phyloP scores from a whole-genome alignment of 1,139 yeast species.

The Wickerhamomyces sp. region DNA sequence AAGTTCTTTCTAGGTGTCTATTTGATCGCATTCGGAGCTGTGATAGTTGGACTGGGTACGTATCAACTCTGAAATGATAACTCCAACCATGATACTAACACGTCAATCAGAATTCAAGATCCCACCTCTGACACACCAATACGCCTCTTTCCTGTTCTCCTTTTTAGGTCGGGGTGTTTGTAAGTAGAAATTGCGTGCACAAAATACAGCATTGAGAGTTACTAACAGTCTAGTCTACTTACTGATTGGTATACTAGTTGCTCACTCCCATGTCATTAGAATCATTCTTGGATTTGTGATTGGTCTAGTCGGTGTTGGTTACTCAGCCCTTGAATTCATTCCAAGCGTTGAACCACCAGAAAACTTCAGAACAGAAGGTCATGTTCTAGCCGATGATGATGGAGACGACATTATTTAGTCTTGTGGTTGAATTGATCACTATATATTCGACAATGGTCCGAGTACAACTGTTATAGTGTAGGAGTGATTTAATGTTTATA shows the following conservation, averaged over 20 bases:
- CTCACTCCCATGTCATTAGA: conserved; percentile 54
- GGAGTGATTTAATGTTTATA: too few species aligned
- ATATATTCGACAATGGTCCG: too few species aligned
- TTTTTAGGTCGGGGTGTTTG: conserved; percentile 79
- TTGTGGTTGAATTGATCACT: too few species aligned
- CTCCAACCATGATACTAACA: too few species aligned
- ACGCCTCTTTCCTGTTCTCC: conserved; percentile 77
- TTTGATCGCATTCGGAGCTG: conserved; percentile 50
- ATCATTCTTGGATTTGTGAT: conserved; percentile 51
- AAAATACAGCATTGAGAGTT: too few species aligned
- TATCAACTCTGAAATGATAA: too few species aligned
- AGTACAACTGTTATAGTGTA: too few species aligned
- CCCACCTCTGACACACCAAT: conserved; percentile 62
- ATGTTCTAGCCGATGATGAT: conserved; percentile 21
- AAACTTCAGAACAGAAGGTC: conserved; percentile 39
- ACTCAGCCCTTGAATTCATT: conserved; percentile 57
- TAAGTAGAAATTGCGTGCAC: conserved; percentile 35
- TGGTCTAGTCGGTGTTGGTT: conserved; percentile 53
- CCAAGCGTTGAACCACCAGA: conserved; percentile 71
- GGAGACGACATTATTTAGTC: conserved; percentile 24
- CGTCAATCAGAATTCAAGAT: conserved; percentile 53
- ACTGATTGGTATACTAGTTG: conserved; percentile 58
- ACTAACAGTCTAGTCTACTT: conserved; percentile 58
- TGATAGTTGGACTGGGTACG: conserved; percentile 50
- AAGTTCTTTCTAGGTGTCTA: conserved; percentile 53